These are phyloP conservation scores for Helianthus tuberosus DNA, from an alignment of 129 eudicot species.

Conservation along the genomic window DNA sequence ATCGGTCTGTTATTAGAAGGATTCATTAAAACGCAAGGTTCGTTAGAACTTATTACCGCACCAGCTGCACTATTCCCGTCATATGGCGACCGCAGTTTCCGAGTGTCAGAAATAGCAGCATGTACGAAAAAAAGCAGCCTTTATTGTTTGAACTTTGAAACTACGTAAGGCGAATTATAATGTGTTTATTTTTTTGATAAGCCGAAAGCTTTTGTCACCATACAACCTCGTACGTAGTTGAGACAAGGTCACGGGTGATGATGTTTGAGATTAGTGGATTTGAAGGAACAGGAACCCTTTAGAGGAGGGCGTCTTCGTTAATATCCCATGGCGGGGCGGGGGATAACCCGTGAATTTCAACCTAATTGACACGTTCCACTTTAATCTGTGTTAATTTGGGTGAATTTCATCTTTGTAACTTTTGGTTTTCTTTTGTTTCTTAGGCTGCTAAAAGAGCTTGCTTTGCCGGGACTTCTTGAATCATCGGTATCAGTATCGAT, in stretches of 20 bases:
- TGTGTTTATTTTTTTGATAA: slow-evolving; percentile 10
- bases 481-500: slow-evolving; percentile 53
- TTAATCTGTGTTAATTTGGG: neutral
- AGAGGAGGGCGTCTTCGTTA: slow-evolving; percentile 65
- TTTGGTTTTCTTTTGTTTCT: neutral
- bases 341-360: too few relatives aligned
- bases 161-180: neutral
- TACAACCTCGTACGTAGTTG: slow-evolving; percentile 63
- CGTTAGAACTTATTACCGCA: slow-evolving; percentile 67
- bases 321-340: slow-evolving; percentile 35
- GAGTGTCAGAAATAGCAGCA: slow-evolving; percentile 56
- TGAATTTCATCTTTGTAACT: neutral
- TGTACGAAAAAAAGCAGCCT: slow-evolving; percentile 33
- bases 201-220: slow-evolving; percentile 59
- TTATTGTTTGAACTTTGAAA: neutral
- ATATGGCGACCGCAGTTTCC: slow-evolving; percentile 54
- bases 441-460: slow-evolving; percentile 78
- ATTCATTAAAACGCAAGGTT: slow-evolving; percentile 60
- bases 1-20: slow-evolving; percentile 86
- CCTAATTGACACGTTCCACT: neutral
- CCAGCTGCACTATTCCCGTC: slow-evolving; percentile 70
- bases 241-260: slow-evolving; percentile 76
- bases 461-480: slow-evolving; percentile 65
- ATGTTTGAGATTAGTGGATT: slow-evolving; percentile 65
- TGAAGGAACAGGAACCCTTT: slow-evolving; percentile 50